A percentile compares a stretch with the other conserved stretches of the same genome.
Evolutionary conservation across 2,329 filamentous ascomycete species (phyloP).

Genomic region (Pseudogymnoascus sp.): DNA sequence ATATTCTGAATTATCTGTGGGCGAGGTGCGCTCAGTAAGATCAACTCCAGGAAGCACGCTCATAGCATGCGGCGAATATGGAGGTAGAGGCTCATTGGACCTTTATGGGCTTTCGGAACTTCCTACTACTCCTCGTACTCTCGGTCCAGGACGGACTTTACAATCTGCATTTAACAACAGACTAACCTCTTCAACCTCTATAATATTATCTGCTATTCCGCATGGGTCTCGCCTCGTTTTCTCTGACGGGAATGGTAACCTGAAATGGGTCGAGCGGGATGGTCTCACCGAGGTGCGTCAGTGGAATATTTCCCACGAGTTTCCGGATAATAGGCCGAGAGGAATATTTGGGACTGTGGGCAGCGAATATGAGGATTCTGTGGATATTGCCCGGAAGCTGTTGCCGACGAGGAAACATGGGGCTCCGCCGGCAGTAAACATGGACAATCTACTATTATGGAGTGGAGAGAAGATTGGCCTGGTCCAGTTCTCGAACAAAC

Average conservation of each 20-base stretch:
- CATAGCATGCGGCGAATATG: conserved; percentile 82
- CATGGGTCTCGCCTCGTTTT: conserved; percentile 78
- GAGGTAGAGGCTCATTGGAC: conserved; percentile 81
- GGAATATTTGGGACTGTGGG: conserved; percentile 44
- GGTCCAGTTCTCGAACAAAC: conserved; percentile 49
- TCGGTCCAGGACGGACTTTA: conserved; percentile 30
- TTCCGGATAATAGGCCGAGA: conserved; percentile 33
- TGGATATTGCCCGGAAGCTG: conserved; percentile 74
- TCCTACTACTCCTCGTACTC: conserved; percentile 24
- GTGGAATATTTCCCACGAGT: conserved; percentile 47
- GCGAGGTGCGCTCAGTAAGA: conserved; percentile 47
- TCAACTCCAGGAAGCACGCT: conserved; percentile 52
- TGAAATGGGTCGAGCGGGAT: conserved; percentile 89
- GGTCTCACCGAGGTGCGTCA: conserved; percentile 53
- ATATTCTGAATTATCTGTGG: conserved; percentile 44
- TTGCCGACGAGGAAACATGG: conserved; percentile 39
- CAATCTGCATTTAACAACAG: conserved; percentile 62
- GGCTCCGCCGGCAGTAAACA: conserved; percentile 33
- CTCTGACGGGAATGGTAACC: conserved; percentile 71
- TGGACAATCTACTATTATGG: conserved; percentile 73
- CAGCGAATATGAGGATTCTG: conserved; percentile 34
- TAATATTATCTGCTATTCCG: conserved; percentile 69
- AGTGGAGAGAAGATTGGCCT: conserved; percentile 78
- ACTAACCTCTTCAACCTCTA: conserved; percentile 71
- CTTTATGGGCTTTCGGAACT: conserved; percentile 58